Percentiles rank a stretch among this genome's conserved stretches.
Conservation (phyloP, 1,139 yeast genomes). For the Geotrichum citri-aurantii region DNA sequence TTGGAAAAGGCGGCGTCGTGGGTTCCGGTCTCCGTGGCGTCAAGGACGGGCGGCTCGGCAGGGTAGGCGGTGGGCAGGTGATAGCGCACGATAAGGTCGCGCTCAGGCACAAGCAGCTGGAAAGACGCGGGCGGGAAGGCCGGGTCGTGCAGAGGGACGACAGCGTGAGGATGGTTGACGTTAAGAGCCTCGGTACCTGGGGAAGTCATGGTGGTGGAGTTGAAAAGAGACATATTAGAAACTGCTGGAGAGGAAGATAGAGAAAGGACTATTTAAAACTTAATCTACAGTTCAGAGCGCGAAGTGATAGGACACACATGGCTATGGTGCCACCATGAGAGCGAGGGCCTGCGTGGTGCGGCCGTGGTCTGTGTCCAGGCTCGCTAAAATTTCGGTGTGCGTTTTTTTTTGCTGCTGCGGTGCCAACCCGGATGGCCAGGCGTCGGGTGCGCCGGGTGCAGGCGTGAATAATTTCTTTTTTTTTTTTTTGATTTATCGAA, state of each 20-base stretch:
- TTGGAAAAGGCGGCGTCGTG: conserved; percentile 5
- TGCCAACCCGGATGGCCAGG: background rate
- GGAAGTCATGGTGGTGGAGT: background rate
- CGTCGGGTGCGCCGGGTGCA: background rate
- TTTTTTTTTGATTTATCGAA: background rate
- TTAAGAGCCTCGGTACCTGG: background rate
- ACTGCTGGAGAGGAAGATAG: background rate
- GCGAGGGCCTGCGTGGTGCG: no score
- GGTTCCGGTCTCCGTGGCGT: conserved; percentile 3
- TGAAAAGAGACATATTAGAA: background rate
- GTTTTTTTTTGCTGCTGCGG: background rate
- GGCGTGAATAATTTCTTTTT: background rate
- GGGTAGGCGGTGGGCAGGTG: conserved; percentile 6
- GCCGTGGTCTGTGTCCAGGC: no score
- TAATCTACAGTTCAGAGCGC: no score
- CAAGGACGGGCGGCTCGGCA: background rate
- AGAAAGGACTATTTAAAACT: background rate
- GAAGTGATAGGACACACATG: no score
- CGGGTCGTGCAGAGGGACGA: background rate
- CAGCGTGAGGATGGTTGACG: conserved; percentile 1
- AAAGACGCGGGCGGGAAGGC: background rate
- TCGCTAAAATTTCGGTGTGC: no score
- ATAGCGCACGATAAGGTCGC: conserved; percentile 5
- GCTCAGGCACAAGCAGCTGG: conserved; percentile 5
- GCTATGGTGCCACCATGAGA: no score